These are phyloP conservation scores for Boechera retrofracta DNA, from an alignment of 345 rosid species.

Conservation along the genomic window DNA sequence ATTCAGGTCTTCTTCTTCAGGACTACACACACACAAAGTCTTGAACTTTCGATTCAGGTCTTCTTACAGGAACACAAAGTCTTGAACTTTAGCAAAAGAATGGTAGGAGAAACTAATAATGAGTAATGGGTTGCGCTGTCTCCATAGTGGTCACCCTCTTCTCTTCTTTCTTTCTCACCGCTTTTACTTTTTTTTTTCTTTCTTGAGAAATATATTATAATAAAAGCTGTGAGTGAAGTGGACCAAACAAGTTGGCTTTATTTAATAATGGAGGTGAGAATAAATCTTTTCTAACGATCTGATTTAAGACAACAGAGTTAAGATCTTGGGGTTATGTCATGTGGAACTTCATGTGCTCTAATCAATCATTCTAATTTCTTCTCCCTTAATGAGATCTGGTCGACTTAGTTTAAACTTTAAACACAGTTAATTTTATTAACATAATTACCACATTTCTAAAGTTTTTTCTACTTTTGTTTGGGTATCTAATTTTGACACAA, in stretches of 20 bases:
- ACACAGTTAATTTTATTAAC: too few species aligned
- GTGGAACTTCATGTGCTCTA: conserved; percentile 40
- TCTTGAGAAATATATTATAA: neutral
- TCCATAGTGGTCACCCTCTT: conserved; percentile 47
- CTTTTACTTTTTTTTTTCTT: conserved; percentile 7
- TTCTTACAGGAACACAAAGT: conserved; percentile 15
- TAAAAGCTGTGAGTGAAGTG: conserved; percentile 34
- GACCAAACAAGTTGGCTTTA: conserved; percentile 26
- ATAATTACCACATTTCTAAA: neutral
- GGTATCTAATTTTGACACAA: neutral
- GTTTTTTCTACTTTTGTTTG: neutral
- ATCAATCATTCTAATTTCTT: conserved; percentile 11
- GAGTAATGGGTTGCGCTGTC: conserved; percentile 47
- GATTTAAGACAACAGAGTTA: conserved; percentile 15
- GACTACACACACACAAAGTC: conserved; percentile 7
- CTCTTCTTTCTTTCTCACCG: conserved; percentile 22
- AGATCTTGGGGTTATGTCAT: conserved; percentile 30
- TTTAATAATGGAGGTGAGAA: conserved; percentile 36
- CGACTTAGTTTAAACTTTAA: neutral
- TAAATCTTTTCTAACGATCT: conserved; percentile 29
- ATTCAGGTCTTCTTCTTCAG: conserved; percentile 6
- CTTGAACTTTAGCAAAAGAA: conserved; percentile 26
- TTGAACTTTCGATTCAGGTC: conserved; percentile 13
- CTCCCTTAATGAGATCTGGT: neutral
- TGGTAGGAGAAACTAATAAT: conserved; percentile 23